phyloP scores from a whole-genome alignment of 495 filamentous ascomycete genomes.

The Cladorrhinum samala region DNA sequence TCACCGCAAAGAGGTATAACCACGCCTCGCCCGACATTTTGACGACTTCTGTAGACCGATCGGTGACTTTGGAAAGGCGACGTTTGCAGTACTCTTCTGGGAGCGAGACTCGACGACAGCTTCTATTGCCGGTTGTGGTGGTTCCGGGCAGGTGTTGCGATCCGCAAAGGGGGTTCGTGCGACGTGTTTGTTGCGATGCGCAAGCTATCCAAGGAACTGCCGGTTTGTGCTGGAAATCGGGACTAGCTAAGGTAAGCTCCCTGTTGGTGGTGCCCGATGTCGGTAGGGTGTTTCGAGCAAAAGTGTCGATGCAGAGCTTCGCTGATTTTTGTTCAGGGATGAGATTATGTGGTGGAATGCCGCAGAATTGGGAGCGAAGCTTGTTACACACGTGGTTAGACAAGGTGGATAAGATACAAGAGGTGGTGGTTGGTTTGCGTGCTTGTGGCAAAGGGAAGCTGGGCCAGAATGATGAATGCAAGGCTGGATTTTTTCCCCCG shows the following conservation, averaged over 20 bases:
- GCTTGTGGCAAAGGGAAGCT: constrained; percentile 13
- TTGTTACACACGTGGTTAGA: constrained; percentile 19
- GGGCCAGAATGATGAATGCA: constrained; percentile 24
- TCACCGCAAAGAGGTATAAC: constrained; percentile 96
- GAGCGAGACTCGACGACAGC: neutral
- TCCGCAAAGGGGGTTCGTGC: neutral
- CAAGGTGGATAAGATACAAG: constrained; percentile 20
- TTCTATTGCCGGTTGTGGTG: neutral
- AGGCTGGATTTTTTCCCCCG: constrained; percentile 21
- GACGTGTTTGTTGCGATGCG: too few relatives aligned
- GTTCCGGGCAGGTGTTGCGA: neutral
- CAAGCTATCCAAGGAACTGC: too few relatives aligned
- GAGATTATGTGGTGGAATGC: constrained; percentile 6
- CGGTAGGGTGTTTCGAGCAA: neutral
- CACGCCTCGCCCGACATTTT: constrained; percentile 99
- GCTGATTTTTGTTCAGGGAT: neutral
- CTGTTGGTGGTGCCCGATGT: too few relatives aligned
- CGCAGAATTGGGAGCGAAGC: constrained; percentile 9
- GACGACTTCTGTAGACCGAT: constrained; percentile 21
- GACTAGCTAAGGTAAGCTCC: too few relatives aligned
- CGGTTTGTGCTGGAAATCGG: too few relatives aligned
- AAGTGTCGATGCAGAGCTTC: neutral
- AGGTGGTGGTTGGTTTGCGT: constrained; percentile 22
- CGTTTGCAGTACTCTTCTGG: constrained; percentile 4
- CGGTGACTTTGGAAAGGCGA: neutral